Evolutionary conservation across 1,284 basidiomycete species (phyloP).

Genomic region (Chalciporus sp.): DNA sequence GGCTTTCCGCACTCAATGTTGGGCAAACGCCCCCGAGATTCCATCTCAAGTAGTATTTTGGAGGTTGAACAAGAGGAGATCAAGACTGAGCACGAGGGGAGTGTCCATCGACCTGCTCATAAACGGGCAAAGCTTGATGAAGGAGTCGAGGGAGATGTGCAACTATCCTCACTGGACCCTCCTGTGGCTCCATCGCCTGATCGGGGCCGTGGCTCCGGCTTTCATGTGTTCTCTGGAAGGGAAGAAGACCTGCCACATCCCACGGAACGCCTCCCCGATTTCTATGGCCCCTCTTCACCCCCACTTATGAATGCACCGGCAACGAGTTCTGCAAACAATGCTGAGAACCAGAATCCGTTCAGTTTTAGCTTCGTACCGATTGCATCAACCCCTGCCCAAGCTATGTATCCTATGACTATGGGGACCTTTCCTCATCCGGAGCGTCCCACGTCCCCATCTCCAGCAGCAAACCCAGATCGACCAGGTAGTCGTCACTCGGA

Average conservation of each 20-base stretch:
- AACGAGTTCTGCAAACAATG: constrained; percentile 48
- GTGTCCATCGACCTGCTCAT: constrained; percentile 46
- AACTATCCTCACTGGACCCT: constrained; percentile 7
- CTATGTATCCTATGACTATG: constrained; percentile 39
- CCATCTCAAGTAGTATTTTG: constrained; percentile 42
- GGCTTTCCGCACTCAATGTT: constrained; percentile 46
- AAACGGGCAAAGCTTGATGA: constrained; percentile 50
- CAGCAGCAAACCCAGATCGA: constrained; percentile 44
- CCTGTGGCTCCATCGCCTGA: constrained; percentile 7
- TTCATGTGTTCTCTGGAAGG: constrained; percentile 45
- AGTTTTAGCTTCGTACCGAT: constrained; percentile 55
- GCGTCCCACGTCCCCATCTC: constrained; percentile 70
- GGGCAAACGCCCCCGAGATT: constrained; percentile 64
- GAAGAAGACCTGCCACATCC: constrained; percentile 52
- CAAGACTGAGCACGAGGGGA: constrained; percentile 40
- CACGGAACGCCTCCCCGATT: constrained; percentile 52
- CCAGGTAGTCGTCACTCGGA: constrained; percentile 39
- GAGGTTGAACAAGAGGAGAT: constrained; percentile 43
- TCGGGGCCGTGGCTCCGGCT: constrained; percentile 34
- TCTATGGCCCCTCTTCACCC: constrained; percentile 46
- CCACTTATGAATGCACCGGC: constrained; percentile 32
- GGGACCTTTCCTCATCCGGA: constrained; percentile 65
- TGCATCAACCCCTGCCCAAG: constrained; percentile 53
- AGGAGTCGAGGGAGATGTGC: constrained; percentile 12
- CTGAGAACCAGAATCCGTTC: constrained; percentile 57